A percentile compares a stretch with the other conserved stretches of the same genome.
Conservation (phyloP, 2,329 filamentous ascomycete species). For the Colletotrichum camelliae region DNA sequence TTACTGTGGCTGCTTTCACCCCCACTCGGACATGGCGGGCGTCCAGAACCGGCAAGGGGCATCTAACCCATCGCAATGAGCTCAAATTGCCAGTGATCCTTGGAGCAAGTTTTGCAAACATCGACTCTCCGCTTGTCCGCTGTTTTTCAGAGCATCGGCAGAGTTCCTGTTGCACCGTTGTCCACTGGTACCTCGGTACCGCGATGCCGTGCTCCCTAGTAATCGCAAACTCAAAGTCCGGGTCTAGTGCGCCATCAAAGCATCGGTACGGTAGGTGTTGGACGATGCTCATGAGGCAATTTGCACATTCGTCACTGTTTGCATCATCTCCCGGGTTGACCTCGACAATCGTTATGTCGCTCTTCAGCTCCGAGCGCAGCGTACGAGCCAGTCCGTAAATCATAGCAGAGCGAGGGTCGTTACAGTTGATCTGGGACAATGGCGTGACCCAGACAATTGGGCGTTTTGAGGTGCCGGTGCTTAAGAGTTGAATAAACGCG, state of each 20-base stretch:
- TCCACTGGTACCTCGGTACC: not conserved
- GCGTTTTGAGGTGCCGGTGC: not conserved
- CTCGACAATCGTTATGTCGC: slow-evolving; percentile 34
- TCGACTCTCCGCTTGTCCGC: not conserved
- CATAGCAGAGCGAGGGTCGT: not conserved
- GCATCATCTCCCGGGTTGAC: slow-evolving; percentile 15
- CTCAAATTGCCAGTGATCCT: not conserved
- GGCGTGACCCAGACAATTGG: not conserved
- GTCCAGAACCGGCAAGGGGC: not conserved
- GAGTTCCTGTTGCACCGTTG: not conserved
- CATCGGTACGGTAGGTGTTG: not conserved
- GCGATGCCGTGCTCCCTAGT: not conserved
- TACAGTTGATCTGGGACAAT: not conserved
- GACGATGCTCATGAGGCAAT: not conserved
- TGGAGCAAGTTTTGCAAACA: not conserved
- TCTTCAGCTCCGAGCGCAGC: slow-evolving; percentile 30
- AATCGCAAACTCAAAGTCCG: not conserved
- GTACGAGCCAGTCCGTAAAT: not conserved
- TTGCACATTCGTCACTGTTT: not conserved
- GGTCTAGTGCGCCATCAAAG: not conserved
- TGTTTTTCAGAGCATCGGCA: not conserved
- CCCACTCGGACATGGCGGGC: not conserved
- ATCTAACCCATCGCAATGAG: not conserved
- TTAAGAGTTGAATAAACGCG: not conserved
- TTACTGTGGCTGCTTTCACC: not conserved